A percentile compares a stretch with the other conserved stretches of the same genome.
Conservation (phyloP, 2,329 filamentous ascomycete genomes). For the Ascochyta fabae region DNA sequence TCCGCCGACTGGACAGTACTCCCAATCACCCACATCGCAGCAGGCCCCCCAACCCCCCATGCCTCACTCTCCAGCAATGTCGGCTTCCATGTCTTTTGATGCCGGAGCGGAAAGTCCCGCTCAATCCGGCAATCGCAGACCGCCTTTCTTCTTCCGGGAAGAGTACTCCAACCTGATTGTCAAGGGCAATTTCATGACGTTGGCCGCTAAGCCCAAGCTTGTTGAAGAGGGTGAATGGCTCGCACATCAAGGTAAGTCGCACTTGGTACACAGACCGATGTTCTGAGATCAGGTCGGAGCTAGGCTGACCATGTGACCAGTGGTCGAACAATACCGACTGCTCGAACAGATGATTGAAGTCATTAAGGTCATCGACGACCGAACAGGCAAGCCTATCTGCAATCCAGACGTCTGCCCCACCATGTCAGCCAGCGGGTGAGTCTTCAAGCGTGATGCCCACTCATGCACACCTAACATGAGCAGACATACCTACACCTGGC, state of each 20-base stretch:
- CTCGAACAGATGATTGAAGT: conserved; percentile 89
- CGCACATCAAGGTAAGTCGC: conserved; percentile 79
- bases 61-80: conserved; percentile 44
- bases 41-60: conserved; percentile 44
- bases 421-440: conserved; percentile 93
- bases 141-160: conserved; percentile 77
- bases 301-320: conserved; percentile 56
- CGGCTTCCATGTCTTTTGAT: conserved; percentile 68
- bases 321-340: conserved; percentile 90
- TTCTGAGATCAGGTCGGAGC: conserved; percentile 25
- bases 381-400: conserved; percentile 77
- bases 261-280: neutral
- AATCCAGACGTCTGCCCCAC: conserved; percentile 83
- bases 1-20: conserved; percentile 46
- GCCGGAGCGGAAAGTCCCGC: conserved; percentile 47
- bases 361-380: conserved; percentile 83
- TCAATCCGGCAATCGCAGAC: conserved; percentile 65
- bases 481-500: conserved; percentile 92
- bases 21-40: conserved; percentile 44
- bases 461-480: conserved; percentile 10
- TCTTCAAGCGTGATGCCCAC: neutral
- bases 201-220: conserved; percentile 90
- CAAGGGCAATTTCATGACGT: conserved; percentile 96
- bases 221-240: conserved; percentile 96
- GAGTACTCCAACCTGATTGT: conserved; percentile 85